These are phyloP conservation scores for Candida glaebosa DNA, from an alignment of 805 yeast species.

Conservation along the genomic window DNA sequence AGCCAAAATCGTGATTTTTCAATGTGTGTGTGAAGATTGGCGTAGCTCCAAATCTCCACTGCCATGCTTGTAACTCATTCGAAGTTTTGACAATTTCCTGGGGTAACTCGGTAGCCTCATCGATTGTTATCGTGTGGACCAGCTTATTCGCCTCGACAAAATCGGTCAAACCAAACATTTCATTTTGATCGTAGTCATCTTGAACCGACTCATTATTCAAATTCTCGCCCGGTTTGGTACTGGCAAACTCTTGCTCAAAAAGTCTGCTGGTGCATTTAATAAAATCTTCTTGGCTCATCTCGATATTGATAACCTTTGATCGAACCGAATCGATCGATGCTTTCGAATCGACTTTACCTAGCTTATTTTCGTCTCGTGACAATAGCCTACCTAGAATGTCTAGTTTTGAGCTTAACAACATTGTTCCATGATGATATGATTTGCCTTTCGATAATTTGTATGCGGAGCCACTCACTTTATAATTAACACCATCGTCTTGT, in stretches of 20 bases:
- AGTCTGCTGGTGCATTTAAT: constrained; percentile 38
- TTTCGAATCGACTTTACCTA: constrained; percentile 42
- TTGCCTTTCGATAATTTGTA: constrained; percentile 78
- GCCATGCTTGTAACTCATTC: constrained; percentile 51
- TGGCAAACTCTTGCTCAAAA: constrained; percentile 34
- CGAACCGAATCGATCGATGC: constrained; percentile 72
- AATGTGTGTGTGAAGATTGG: constrained; percentile 66
- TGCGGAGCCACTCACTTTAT: constrained; percentile 90
- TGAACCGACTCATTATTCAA: constrained; percentile 1
- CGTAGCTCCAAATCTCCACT: constrained; percentile 74
- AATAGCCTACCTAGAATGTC: constrained; percentile 58
- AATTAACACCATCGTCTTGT: constrained; percentile 19
- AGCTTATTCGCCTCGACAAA: constrained; percentile 19
- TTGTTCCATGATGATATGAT: constrained; percentile 94
- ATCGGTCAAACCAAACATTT: constrained; percentile 30
- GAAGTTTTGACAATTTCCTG: constrained; percentile 40
- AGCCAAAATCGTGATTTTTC: constrained; percentile 29
- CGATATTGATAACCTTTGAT: constrained; percentile 72
- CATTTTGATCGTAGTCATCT: constrained; percentile 27
- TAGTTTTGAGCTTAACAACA: constrained; percentile 71
- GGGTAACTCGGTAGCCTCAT: constrained; percentile 25
- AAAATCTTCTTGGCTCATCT: constrained; percentile 44
- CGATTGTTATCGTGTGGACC: constrained; percentile 15
- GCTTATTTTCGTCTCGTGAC: constrained; percentile 38
- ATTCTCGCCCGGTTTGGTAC: constrained; percentile 3